Evolutionary conservation across 2,329 filamentous ascomycete species (phyloP).

Genomic region (Epichloe bromicola): DNA sequence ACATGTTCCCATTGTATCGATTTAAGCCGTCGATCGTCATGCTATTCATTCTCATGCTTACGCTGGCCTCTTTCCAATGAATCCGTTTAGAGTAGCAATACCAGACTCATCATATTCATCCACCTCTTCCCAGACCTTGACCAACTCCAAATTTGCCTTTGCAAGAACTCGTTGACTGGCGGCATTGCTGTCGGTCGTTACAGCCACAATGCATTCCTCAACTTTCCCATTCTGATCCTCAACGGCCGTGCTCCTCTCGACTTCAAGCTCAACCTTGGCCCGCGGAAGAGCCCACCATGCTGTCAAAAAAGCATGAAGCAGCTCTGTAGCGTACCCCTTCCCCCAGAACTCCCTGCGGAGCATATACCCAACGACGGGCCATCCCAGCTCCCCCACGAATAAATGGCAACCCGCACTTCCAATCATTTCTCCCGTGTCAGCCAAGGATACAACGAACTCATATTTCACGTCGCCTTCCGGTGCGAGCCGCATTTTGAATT

Average conservation of each 20-base stretch:
- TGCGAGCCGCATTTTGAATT: conserved; percentile 29
- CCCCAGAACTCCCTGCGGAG: conserved; percentile 39
- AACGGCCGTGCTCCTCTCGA: conserved; percentile 25
- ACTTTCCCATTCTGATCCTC: conserved; percentile 14
- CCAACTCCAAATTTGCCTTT: conserved; percentile 33
- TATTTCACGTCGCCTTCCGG: conserved; percentile 38
- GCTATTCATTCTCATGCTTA: background rate
- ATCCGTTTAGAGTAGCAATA: conserved; percentile 14
- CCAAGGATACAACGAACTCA: conserved; percentile 41
- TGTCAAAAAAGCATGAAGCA: conserved; percentile 34
- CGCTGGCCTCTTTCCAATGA: conserved; percentile 2
- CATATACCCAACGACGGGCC: conserved; percentile 48
- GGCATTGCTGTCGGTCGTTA: conserved; percentile 35
- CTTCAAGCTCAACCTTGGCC: conserved; percentile 28
- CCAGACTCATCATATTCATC: conserved; percentile 11
- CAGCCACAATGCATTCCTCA: conserved; percentile 29
- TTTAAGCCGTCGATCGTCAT: background rate
- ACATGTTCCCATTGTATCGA: background rate
- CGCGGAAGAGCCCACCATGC: conserved; percentile 38
- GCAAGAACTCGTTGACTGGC: conserved; percentile 42
- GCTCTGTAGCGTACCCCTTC: conserved; percentile 43
- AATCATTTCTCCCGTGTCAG: conserved; percentile 35
- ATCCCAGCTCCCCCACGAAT: conserved; percentile 26
- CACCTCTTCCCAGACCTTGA: conserved; percentile 25
- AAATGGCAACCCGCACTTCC: conserved; percentile 34